These are phyloP conservation scores for Iris macrosiphon DNA, from an alignment of 106 monocot species.

Conservation along the genomic window DNA sequence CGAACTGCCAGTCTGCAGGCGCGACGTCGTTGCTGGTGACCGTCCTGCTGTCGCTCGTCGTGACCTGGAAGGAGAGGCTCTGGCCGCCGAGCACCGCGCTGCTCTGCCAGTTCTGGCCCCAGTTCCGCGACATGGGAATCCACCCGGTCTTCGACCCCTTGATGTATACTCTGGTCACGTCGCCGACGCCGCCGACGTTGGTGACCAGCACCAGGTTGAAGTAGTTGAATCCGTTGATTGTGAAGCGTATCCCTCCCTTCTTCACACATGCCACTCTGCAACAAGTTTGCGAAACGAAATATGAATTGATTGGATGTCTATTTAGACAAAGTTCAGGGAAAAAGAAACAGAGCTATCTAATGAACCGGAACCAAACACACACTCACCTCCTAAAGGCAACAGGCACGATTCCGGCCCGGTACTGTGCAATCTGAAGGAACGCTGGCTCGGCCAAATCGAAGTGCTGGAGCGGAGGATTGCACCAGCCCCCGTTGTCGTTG, in stretches of 20 bases:
- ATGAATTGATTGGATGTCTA: neutral
- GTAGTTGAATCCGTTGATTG: slow-evolving; percentile 46
- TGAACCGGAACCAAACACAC: too few relatives aligned
- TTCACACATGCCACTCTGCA: slow-evolving; percentile 2
- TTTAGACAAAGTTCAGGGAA: neutral
- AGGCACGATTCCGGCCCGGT: too few relatives aligned
- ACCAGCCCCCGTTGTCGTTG: slow-evolving; percentile 51
- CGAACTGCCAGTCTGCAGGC: slow-evolving; percentile 40
- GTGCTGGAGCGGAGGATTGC: too few relatives aligned
- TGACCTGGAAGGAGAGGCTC: too few relatives aligned
- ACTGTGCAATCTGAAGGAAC: too few relatives aligned
- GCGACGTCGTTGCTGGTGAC: slow-evolving; percentile 30
- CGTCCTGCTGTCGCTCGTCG: slow-evolving; percentile 36
- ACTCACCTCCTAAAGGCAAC: too few relatives aligned
- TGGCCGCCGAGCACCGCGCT: too few relatives aligned
- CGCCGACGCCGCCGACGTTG: slow-evolving; percentile 47
- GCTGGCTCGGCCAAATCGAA: too few relatives aligned
- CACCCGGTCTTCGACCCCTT: slow-evolving; percentile 27
- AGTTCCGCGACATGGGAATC: slow-evolving; percentile 14
- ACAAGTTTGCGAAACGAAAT: neutral
- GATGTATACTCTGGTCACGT: slow-evolving; percentile 37
- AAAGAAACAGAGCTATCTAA: too few relatives aligned
- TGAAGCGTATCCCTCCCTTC: too few relatives aligned
- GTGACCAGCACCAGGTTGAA: slow-evolving; percentile 60
- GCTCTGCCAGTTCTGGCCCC: too few relatives aligned